Evolutionary conservation across 75 land plant species (phyloP), one percentile per base, ranked within the genome.

Genomic region (Pinus albicaulis): DNA sequence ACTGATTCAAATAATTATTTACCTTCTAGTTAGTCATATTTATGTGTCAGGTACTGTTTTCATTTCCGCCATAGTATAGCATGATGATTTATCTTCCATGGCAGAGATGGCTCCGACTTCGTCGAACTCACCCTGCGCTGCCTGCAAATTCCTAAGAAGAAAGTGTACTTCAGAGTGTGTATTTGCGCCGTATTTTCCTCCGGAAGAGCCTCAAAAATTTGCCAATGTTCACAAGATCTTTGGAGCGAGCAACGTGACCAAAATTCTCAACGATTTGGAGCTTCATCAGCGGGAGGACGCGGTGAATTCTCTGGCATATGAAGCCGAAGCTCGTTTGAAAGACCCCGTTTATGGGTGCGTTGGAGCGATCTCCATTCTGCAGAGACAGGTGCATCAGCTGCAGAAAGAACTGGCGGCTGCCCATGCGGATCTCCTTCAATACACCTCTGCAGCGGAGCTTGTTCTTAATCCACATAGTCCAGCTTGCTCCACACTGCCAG

Each of bases 151-250:
- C 76, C 65, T 92, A 41, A 44, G 95, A 73, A 76, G 95, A 55
- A 86, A 86, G 53, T 92, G 95, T 84, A 74, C 90, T 65, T 76
- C 83, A 7, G 91, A 83, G 15, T 92, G 95, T 72, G 76, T 86
- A 19, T 92, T 92, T 75, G 95, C 95, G 11, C 95, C 95, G 4
- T 91, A 91, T 81, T 92, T 92, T 71, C 91, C 93, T 0, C 89
- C 95, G 10, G 95, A 92, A 55, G 89, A 92, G 77, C 93, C 89
- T 25, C 89, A 82, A 44, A 88, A 83, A 59, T 88, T 88, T 72
- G 80, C 76, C 38, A 85, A 86, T 74, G 89, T 88, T 11, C 90
- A 88, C 82, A 82, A 82, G 81, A 79, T 88, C 48, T 88, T 88
- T 59, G 90, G 90, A 41, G 90, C 90, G 55, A 88, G 89, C 81